Conservation (phyloP, 139 green algal genomes). For the Eudorina sp. region DNA sequence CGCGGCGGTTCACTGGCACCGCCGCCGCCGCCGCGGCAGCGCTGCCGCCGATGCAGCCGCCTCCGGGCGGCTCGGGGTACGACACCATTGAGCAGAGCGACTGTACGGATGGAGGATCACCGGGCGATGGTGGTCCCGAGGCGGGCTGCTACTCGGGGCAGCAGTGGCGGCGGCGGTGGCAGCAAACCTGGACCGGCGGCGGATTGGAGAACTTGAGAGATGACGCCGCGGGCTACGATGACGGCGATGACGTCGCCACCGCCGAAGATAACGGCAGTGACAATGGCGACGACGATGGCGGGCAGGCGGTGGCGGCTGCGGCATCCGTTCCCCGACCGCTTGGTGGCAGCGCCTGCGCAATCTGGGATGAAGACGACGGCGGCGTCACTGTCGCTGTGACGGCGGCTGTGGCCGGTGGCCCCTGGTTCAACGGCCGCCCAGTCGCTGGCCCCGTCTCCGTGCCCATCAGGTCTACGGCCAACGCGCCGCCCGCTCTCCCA, state of each 20-base stretch:
- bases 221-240: not conserved
- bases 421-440: not conserved
- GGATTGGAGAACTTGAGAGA: too few relatives aligned
- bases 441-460: too few relatives aligned
- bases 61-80: not conserved
- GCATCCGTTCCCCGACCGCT: too few relatives aligned
- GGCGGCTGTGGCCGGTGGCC: not conserved
- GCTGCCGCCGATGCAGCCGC: not conserved
- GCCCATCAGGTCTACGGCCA: too few relatives aligned
- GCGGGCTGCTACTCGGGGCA: too few relatives aligned
- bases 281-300: not conserved
- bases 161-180: not conserved
- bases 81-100: not conserved
- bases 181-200: not conserved
- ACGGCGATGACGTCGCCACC: not conserved
- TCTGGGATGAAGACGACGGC: conserved; percentile 4
- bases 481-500: too few relatives aligned
- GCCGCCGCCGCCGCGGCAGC: not conserved
- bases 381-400: not conserved
- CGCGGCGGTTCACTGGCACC: not conserved
- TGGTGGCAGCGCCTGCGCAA: too few relatives aligned
- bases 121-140: too few relatives aligned
- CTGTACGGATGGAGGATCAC: too few relatives aligned
- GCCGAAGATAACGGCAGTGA: not conserved
- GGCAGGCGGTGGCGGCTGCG: not conserved